Evolutionary conservation across 805 yeast species (phyloP).

Genomic region (Kodamaea neixiangensis): DNA sequence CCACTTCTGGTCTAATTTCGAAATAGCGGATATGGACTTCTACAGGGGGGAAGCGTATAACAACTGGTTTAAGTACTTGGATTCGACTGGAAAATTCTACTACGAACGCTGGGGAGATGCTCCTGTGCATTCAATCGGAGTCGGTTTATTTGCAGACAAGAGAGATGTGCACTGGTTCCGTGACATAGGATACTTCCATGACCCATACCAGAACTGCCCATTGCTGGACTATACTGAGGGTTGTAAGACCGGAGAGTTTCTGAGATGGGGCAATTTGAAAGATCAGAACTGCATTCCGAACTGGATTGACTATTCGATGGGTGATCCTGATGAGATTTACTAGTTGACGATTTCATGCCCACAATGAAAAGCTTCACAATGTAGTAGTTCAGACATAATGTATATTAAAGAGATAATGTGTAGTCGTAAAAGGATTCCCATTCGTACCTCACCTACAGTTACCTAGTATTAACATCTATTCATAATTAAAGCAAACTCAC

Average conservation of each 20-base stretch:
- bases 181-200: conserved; percentile 77
- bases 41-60: conserved; percentile 68
- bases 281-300: conserved; percentile 74
- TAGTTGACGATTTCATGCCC: conserved; percentile 4
- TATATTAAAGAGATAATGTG: too few species aligned
- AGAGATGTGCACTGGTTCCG: conserved; percentile 80
- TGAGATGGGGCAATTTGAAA: conserved; percentile 50
- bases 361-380: too few species aligned
- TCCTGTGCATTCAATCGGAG: conserved; percentile 80
- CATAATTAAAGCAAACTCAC: neutral
- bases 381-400: too few species aligned
- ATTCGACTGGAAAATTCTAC: conserved; percentile 75
- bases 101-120: conserved; percentile 96
- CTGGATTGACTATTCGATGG: conserved; percentile 56
- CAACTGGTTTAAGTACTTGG: conserved; percentile 63
- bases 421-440: too few species aligned
- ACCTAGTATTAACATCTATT: too few species aligned
- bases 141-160: conserved; percentile 70
- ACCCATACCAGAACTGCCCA: conserved; percentile 79
- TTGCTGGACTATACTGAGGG: conserved; percentile 42
- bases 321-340: conserved; percentile 14
- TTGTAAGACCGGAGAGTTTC: conserved; percentile 59
- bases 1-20: conserved; percentile 91
- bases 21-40: conserved; percentile 82
- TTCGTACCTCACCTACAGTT: too few species aligned